Base-by-base conservation (phyloP, 441 rosid genomes). In the Mallotus japonicus region DNA sequence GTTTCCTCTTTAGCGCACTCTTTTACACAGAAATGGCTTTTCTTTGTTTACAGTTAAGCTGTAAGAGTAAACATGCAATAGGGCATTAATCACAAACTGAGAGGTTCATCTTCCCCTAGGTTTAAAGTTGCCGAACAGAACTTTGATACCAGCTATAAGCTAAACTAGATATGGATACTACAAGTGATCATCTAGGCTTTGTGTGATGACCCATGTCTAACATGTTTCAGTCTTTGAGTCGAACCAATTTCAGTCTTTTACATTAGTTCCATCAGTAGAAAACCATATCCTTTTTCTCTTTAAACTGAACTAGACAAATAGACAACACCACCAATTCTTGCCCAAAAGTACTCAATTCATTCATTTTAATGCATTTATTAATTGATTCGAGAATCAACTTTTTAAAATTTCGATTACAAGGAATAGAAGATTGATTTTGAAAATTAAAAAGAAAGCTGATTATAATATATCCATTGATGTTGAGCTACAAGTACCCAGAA, bases 41-140 rank as follows among this genome's bases (percentile, higher is more conserved):
- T 51, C 24, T 19, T 5, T 15, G 14, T 5, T 72, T 40, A 32
- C 54, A 37, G 68, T 72, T 62, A 54, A 34, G 62, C 69, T 72
- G 75, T 20, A 20, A 53, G 34, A 49, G 28, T 11, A 28, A 22
- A 67, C 9, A 16, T 9, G 11, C 11, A 51, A 28, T 3, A 24
- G 10, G 20, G 37, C 24, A 66, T 66, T 50, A 20, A 66, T 65
- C 34, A 20, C 56, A 47, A 22, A 65, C 34, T 20, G 53, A 14
- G 46, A 13, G 3, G 11, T 28, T 51, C 46, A 50, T 50, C 59
- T 12, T 10, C 14, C 70, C 46, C 58, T 16, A 28, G 16, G 58
- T 10, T 4, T 4, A 62, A 37, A 17, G 13, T 14, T 46, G 7
- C 8, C 12, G 32, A 44, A 20, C 67, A 34, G 28, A 66, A 49